Conservation (phyloP, 176 grass and related monocot species). For the Paspalum notatum region DNA sequence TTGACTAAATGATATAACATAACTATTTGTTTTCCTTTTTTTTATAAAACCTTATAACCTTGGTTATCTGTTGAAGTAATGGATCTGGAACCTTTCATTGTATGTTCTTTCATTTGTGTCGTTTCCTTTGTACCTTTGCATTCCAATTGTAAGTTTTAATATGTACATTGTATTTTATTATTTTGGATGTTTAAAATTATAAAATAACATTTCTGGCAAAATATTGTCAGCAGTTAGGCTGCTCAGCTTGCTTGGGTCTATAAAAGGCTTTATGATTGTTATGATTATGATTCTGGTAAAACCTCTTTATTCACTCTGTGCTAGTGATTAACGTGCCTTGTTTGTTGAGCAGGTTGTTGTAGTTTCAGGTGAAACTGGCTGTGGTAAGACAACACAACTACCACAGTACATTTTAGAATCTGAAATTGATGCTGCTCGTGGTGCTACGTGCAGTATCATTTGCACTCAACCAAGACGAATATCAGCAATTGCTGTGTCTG, state of each 20-base stretch:
- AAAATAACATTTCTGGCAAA: conserved; percentile 6
- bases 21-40: not conserved
- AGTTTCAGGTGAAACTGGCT: conserved; percentile 96
- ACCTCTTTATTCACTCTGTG: not conserved
- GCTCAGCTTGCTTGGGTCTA: not conserved
- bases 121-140: not conserved
- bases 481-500: conserved; percentile 96
- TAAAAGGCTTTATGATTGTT: not conserved
- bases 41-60: conserved; percentile 2
- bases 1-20: conserved; percentile 30
- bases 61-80: conserved; percentile 14
- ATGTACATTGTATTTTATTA: not conserved
- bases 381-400: conserved; percentile 96
- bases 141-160: not conserved
- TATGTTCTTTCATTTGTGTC: conserved; percentile 4
- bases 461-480: conserved; percentile 97
- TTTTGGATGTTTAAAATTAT: not conserved
- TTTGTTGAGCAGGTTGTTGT: conserved; percentile 82
- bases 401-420: conserved; percentile 98
- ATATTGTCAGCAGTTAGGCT: conserved; percentile 14
- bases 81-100: not conserved
- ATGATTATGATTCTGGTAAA: not conserved
- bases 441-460: conserved; percentile 89
- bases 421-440: conserved; percentile 86
- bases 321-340: conserved; percentile 29